Base-by-base conservation (phyloP, 495 filamentous ascomycete species). In the Emericellopsis terricola region DNA sequence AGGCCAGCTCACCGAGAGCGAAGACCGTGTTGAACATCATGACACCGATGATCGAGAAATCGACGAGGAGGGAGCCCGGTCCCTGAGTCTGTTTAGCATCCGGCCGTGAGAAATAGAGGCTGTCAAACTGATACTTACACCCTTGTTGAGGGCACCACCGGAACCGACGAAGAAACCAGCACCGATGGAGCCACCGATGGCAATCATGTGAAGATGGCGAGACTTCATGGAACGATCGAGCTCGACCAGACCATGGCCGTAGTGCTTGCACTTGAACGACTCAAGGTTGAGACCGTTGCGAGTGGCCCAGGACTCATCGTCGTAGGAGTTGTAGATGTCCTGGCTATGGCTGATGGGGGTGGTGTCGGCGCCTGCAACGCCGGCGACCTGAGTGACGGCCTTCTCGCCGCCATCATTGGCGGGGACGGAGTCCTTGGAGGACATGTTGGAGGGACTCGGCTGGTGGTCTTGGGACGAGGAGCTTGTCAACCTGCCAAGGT, bases 181-280 rank as follows among this genome's bases (percentile, higher is more conserved):
- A 29, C 76, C 76, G 35, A 81, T 79, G 3, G 71, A 73, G 26
- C 76, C 74, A 17, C 76, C 76, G 41, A 81, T 78, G 32, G 76
- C 74, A 46, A 82, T 82, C 69, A 82, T 80, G 51, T 81, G 75
- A 39, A 81, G 48, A 51, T 81, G 75, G 31, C 76, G 61, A 18
- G 62, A 59, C 53, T 71, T 71, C 55, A 81, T 58, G 45, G 58
- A 62, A 26, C 73, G 71, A 53, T 80, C 62, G 37, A 69, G 56
- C 43, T 59, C 48, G 16, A 50, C 47, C 19, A 55, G 41, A 19
- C 50, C 54, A 18, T 38, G 7, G 28, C 51, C 50, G 40, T 57
- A 57, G 39, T 50, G 44, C 20, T 52, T 49, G 45, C 46, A 47
- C 41, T 43, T 55, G 49, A 65, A 65, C 5, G 59, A 58, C 13